Percentiles rank a stretch among this genome's conserved stretches.
Evolutionary conservation across 495 filamentous ascomycete genomes (phyloP).

Genomic region (Pyrenopolyporus hunteri): DNA sequence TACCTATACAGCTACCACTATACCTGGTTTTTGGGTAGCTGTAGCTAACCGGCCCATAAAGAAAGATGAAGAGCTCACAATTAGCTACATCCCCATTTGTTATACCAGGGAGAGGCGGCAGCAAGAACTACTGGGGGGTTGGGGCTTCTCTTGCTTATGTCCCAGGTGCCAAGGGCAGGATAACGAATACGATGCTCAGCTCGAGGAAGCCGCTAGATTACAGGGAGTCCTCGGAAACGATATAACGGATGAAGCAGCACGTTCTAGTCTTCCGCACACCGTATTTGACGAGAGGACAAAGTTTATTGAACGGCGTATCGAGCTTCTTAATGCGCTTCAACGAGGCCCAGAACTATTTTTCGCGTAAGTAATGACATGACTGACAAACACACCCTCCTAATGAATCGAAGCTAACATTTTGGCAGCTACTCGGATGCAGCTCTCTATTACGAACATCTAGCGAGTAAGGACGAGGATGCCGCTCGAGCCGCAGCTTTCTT

Average conservation of each 20-base stretch:
- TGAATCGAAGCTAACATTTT: not conserved
- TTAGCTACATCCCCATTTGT: conserved; percentile 9
- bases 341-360: conserved; percentile 17
- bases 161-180: not conserved
- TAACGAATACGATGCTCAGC: not conserved
- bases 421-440: not conserved
- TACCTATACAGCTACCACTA: not conserved
- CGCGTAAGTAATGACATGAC: conserved; percentile 15
- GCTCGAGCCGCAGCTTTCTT: too few species aligned
- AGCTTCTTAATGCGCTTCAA: not conserved
- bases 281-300: too few species aligned
- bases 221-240: too few species aligned
- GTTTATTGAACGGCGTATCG: not conserved
- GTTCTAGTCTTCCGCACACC: too few species aligned
- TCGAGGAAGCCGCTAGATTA: conserved; percentile 3
- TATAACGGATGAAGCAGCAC: too few species aligned
- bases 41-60: conserved; percentile 1
- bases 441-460: too few species aligned
- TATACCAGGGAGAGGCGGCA: not conserved
- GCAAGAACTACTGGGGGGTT: not conserved
- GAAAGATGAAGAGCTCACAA: conserved; percentile 8
- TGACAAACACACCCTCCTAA: not conserved
- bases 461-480: too few species aligned
- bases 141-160: not conserved
- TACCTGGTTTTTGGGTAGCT: not conserved